Percentiles rank a stretch among this genome's conserved stretches.
Conservation (phyloP, 805 yeast species). For the Wickerhamomyces rabaulensis region DNA sequence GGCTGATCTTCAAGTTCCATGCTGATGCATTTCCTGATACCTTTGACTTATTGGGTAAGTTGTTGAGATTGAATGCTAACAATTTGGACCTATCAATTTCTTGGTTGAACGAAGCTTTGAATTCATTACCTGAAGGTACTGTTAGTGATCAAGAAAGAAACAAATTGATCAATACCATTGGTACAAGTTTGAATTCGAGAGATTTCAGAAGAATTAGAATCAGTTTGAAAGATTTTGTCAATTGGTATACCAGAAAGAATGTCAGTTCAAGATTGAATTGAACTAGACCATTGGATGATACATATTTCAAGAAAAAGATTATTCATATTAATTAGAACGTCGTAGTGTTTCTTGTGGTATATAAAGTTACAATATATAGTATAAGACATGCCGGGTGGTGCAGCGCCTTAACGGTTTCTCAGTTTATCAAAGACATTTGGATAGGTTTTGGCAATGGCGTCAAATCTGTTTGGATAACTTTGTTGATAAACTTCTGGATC, state of each 20-base stretch:
- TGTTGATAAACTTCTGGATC: slow-evolving; percentile 80
- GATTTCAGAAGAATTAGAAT: slow-evolving; percentile 72
- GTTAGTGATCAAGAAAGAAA: slow-evolving; percentile 65
- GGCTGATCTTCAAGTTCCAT: slow-evolving; percentile 68
- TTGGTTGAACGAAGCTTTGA: slow-evolving; percentile 59
- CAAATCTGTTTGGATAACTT: slow-evolving; percentile 65
- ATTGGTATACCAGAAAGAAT: slow-evolving; percentile 79
- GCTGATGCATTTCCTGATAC: slow-evolving; percentile 67
- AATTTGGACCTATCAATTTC: slow-evolving; percentile 32
- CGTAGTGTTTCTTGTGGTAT: no score
- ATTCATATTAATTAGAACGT: background rate
- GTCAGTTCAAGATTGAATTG: slow-evolving; percentile 39
- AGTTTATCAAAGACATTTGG: slow-evolving; percentile 63
- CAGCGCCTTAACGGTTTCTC: slow-evolving; percentile 14
- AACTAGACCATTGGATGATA: no score
- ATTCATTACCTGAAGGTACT: slow-evolving; percentile 52
- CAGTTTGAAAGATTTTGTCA: slow-evolving; percentile 69
- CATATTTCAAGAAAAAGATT: no score
- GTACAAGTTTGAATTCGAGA: slow-evolving; percentile 56
- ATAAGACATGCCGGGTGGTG: background rate
- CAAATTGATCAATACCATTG: slow-evolving; percentile 53
- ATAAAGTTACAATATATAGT: no score
- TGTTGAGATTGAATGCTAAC: slow-evolving; percentile 43
- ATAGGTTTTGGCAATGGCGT: slow-evolving; percentile 57
- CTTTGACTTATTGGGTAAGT: slow-evolving; percentile 63